Percentiles rank a stretch among this genome's conserved stretches.
These are phyloP conservation scores for Rhodotorula sp. DNA, from an alignment of 1,284 basidiomycete species.

Conservation along the genomic window DNA sequence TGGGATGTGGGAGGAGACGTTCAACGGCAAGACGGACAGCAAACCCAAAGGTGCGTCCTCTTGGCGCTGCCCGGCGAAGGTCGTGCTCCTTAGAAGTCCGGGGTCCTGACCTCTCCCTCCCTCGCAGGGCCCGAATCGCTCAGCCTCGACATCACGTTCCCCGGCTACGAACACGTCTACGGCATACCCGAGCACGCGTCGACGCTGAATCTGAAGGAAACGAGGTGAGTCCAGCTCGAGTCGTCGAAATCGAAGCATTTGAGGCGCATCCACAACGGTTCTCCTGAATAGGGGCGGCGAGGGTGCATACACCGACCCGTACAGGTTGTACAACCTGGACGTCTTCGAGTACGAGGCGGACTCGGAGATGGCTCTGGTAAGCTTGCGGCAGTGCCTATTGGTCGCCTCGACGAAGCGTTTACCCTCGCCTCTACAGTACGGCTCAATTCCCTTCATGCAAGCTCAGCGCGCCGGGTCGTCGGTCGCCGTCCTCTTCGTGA, in stretches of 20 bases:
- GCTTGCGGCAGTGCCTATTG: neutral
- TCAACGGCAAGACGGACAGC: constrained; percentile 78
- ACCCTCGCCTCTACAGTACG: constrained; percentile 56
- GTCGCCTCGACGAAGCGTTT: neutral
- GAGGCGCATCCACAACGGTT: too few species aligned
- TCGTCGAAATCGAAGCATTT: neutral
- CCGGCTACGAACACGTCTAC: constrained; percentile 81
- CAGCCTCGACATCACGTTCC: constrained; percentile 89
- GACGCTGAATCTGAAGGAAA: constrained; percentile 79
- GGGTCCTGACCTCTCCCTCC: neutral
- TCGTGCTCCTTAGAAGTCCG: too few species aligned
- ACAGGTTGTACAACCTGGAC: constrained; percentile 92
- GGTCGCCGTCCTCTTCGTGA: constrained; percentile 86
- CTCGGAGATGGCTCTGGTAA: constrained; percentile 75
- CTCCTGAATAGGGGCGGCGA: constrained; percentile 49
- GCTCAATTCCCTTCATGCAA: constrained; percentile 88
- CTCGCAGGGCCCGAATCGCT: constrained; percentile 82
- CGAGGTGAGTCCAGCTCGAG: constrained; percentile 57
- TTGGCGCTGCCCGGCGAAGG: fast-evolving
- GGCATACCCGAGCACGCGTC: constrained; percentile 98
- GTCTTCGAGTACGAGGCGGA: constrained; percentile 96
- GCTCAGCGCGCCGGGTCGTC: constrained; percentile 78
- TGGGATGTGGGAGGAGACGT: constrained; percentile 86
- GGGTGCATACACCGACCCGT: constrained; percentile 78
- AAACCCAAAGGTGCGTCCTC: constrained; percentile 81